These are phyloP conservation scores for Diversispora eburnea DNA, from an alignment of 192 early-diverging fungal genomes.

Conservation along the genomic window DNA sequence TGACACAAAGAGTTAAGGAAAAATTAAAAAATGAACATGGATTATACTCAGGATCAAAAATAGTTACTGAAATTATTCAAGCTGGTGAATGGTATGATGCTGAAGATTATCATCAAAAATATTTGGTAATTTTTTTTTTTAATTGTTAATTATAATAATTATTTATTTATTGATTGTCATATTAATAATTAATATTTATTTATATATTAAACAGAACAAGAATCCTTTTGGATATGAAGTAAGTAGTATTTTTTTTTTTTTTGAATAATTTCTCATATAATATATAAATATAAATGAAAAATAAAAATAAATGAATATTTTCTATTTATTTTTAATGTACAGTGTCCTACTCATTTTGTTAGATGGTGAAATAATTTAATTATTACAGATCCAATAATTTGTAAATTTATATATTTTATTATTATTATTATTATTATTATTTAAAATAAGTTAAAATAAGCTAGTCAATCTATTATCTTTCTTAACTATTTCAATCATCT, in stretches of 20 bases:
- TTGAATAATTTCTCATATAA: neutral
- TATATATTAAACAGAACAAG: constrained; percentile 30
- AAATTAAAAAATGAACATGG: constrained; percentile 35
- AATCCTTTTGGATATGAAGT: constrained; percentile 77
- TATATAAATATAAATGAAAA: neutral
- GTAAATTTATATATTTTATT: too few relatives aligned
- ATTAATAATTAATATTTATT: neutral
- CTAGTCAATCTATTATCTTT: too few relatives aligned
- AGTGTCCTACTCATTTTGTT: constrained; percentile 45
- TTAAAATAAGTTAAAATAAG: too few relatives aligned
- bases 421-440: too few relatives aligned
- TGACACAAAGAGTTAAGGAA: constrained; percentile 63
- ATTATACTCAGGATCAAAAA: constrained; percentile 44
- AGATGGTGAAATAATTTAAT: constrained; percentile 33
- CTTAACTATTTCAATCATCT: neutral
- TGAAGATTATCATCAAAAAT: constrained; percentile 79
- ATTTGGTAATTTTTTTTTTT: constrained; percentile 48
- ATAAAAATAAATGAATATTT: neutral
- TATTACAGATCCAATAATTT: too few relatives aligned
- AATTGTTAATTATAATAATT: constrained; percentile 21
- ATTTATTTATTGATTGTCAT: constrained; percentile 2
- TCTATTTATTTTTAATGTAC: constrained; percentile 15
- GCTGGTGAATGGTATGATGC: constrained; percentile 75
- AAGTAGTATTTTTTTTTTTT: constrained; percentile 17
- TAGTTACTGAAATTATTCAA: constrained; percentile 69